Percentiles rank a stretch among this genome's conserved stretches.
Evolutionary conservation across 495 filamentous ascomycete genomes (phyloP).

Genomic region (Pyrenopolyporus hunteri): DNA sequence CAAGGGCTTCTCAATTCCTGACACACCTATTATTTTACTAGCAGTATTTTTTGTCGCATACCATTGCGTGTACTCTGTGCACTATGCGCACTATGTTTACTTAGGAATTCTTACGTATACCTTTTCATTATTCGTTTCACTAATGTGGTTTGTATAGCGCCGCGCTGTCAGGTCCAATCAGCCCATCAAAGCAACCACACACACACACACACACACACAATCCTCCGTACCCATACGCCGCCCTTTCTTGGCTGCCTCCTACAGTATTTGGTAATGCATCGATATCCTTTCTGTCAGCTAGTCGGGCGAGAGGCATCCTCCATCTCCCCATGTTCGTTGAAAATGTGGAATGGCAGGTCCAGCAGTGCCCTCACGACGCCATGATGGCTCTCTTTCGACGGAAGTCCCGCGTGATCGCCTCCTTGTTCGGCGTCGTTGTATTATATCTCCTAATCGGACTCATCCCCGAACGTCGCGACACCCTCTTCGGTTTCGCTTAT

Average conservation of each 20-base stretch:
- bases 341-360: constrained; percentile 41
- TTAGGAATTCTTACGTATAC: no score
- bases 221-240: constrained; percentile 7
- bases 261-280: constrained; percentile 22
- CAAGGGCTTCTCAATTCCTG: constrained; percentile 14
- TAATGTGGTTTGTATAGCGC: constrained; percentile 19
- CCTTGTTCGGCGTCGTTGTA: constrained; percentile 22
- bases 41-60: no score
- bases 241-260: constrained; percentile 2
- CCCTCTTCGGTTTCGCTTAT: constrained; percentile 43
- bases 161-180: constrained; percentile 8
- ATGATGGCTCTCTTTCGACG: constrained; percentile 40
- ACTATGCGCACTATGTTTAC: no score
- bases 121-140: constrained; percentile 28
- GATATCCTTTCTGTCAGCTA: constrained; percentile 8
- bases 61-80: no score
- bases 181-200: neutral
- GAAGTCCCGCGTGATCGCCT: constrained; percentile 33
- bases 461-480: constrained; percentile 37
- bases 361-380: constrained; percentile 29
- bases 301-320: constrained; percentile 11
- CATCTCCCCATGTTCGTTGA: constrained; percentile 39
- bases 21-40: constrained; percentile 9
- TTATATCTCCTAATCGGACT: constrained; percentile 42
- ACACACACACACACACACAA: no score